Percentiles rank a stretch among this genome's conserved stretches.
These are phyloP conservation scores for Viola pubescens DNA, from an alignment of 441 rosid species.

Conservation along the genomic window DNA sequence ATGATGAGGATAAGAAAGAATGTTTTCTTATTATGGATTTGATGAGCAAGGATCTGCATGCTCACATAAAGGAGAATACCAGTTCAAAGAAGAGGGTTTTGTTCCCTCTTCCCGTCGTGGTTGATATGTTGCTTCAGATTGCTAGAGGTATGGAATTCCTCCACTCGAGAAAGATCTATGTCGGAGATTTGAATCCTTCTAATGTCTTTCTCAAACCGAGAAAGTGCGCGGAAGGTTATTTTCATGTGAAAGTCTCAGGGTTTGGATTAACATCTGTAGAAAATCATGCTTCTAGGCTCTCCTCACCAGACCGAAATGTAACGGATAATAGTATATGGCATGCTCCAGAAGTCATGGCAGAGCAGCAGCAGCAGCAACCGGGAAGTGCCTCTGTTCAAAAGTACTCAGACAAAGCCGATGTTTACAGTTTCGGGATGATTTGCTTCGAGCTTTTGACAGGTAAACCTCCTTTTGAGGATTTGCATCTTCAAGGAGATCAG, in stretches of 20 bases:
- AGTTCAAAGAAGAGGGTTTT: constrained; percentile 57
- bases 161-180: constrained; percentile 52
- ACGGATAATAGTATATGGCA: constrained; percentile 59
- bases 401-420: constrained; percentile 73
- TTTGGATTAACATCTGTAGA: constrained; percentile 52
- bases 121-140: constrained; percentile 87
- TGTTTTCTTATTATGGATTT: constrained; percentile 68
- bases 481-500: constrained; percentile 87
- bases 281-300: constrained; percentile 23
- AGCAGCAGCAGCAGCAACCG: constrained; percentile 40
- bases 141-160: constrained; percentile 94
- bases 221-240: constrained; percentile 56
- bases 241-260: constrained; percentile 71
- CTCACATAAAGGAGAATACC: constrained; percentile 73
- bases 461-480: constrained; percentile 85
- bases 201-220: constrained; percentile 63
- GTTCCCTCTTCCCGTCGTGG: constrained; percentile 57
- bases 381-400: constrained; percentile 23
- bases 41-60: constrained; percentile 64
- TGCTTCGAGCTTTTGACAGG: constrained; percentile 83
- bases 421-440: constrained; percentile 91
- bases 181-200: constrained; percentile 70
- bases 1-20: constrained; percentile 80
- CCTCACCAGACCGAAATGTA: constrained; percentile 24
- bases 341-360: constrained; percentile 81